A percentile compares a stretch with the other conserved stretches of the same genome.
Evolutionary conservation across 345 rosid species (phyloP).

Genomic region (Aethionema arabicum): DNA sequence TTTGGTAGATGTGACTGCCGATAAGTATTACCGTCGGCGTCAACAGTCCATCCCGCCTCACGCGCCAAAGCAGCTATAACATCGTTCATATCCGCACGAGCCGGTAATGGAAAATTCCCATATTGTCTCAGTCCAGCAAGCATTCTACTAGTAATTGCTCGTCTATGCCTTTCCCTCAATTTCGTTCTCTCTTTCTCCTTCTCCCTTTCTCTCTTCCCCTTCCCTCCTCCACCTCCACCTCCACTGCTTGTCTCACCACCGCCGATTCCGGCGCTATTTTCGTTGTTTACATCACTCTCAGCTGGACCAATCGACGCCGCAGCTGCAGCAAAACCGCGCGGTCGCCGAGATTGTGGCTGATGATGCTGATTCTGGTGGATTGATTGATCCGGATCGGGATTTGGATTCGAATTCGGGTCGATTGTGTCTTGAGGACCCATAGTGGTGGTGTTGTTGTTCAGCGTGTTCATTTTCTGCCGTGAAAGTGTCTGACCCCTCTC

Average conservation of each 20-base stretch:
- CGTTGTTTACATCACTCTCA: conserved; percentile 31
- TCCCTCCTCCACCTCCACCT: conserved; percentile 37
- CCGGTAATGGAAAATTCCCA: conserved; percentile 93
- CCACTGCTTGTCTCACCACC: conserved; percentile 28
- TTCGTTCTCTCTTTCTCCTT: conserved; percentile 95
- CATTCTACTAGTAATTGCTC: conserved; percentile 97
- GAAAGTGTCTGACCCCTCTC: neutral
- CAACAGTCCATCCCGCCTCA: conserved; percentile 98
- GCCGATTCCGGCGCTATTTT: conserved; percentile 18
- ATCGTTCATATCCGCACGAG: conserved; percentile 99
- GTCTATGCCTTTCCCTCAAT: conserved; percentile 92
- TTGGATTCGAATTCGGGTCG: conserved; percentile 27
- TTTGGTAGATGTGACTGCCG: conserved; percentile 64
- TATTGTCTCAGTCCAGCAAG: conserved; percentile 90
- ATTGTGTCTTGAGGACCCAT: conserved; percentile 35
- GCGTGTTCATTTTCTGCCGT: conserved; percentile 28
- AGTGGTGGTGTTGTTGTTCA: conserved; percentile 21
- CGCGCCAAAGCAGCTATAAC: conserved; percentile 98
- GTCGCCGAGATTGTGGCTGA: conserved; percentile 62
- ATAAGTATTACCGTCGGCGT: conserved; percentile 84
- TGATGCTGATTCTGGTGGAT: conserved; percentile 17
- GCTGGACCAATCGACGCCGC: conserved; percentile 33
- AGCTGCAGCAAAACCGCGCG: conserved; percentile 36
- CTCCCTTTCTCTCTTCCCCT: conserved; percentile 85
- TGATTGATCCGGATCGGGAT: conserved; percentile 27